Base-by-base conservation (phyloP, 2,329 filamentous ascomycete species). In the Pezizomycotina sp. region DNA sequence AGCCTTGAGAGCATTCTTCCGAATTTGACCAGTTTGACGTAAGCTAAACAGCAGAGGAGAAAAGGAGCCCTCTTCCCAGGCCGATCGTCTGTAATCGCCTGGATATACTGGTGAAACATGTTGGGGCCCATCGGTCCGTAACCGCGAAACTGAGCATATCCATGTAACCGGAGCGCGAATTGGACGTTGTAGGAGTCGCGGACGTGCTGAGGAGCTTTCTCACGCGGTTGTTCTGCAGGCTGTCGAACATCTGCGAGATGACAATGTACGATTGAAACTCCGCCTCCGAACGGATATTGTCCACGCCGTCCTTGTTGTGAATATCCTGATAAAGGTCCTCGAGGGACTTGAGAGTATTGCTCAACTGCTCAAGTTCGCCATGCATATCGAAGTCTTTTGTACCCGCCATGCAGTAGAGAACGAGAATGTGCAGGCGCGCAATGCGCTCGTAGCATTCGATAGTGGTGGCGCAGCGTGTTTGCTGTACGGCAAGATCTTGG, bases 381-480 rank as follows among this genome's bases (percentile, higher is more conserved):
- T 69, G 68, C 20, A 72, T 66, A 1, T 66, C 61, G 1, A 64
- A 62, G 29, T 68, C 62, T 6, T 64, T 69, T 12, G 64, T 60
- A 36, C 63, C 62, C 0, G 70, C 72, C 33, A 77, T 61, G 26
- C 74, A 62, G 51, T 78, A 73, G 5, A 77, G 58, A 4, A 72
- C 63, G 4, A 68, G 69, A 25, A 73, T 71, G 52, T 78, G 74
- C 39, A 77, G 77, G 34, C 74, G 65, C 8, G 69, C 64, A 38
- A 77, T 75, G 15, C 66, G 69, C 51, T 78, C 74, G 14, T 77
- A 59, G 23, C 71, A 71, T 49, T 74, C 71, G 6, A 77, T 68
- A 61, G 2, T 46, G 38, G 26, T 62, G 52, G 3, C 60, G 64
- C 56, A 76, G 63, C 34, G 65, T 3, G 71, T 72, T 44, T 56